phyloP scores from a whole-genome alignment of 192 early-diverging fungal species.

The Gamsiella multidivaricata region DNA sequence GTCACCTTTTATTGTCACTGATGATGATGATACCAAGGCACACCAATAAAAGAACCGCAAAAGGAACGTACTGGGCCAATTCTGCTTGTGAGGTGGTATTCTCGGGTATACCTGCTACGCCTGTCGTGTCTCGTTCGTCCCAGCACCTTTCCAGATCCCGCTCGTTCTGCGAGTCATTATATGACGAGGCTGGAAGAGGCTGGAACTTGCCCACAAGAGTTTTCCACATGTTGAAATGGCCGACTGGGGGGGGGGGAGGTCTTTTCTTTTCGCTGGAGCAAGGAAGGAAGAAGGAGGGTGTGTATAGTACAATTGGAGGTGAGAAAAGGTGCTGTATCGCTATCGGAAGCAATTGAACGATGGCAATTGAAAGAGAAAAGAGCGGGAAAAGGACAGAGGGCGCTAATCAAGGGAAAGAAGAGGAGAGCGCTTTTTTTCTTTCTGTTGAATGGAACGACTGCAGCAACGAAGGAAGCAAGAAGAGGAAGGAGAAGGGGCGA shows the following conservation, averaged over 20 bases:
- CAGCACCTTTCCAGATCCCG: constrained; percentile 43
- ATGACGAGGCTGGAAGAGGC: constrained; percentile 45
- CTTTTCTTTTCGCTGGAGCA: constrained; percentile 4
- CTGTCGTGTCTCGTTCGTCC: constrained; percentile 51
- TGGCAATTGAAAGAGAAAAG: background rate
- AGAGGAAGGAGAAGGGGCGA: background rate
- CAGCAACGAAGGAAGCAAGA: background rate
- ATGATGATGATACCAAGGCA: background rate
- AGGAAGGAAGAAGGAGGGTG: background rate
- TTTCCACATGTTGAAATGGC: constrained; percentile 36
- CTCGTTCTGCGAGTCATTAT: constrained; percentile 41
- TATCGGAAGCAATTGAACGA: background rate
- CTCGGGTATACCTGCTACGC: constrained; percentile 34
- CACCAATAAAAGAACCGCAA: no score
- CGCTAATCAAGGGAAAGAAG: background rate
- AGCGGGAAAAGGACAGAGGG: background rate
- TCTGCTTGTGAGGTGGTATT: constrained; percentile 40
- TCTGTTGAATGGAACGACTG: background rate
- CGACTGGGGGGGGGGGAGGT: background rate
- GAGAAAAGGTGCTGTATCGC: background rate
- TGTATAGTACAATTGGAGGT: background rate
- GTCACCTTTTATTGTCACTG: no score
- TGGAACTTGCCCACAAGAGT: constrained; percentile 54
- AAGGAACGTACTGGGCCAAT: constrained; percentile 45
- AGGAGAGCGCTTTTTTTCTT: no score